Base-by-base conservation (phyloP, 2,329 filamentous ascomycete genomes). In the Lasiodiplodia sp. region DNA sequence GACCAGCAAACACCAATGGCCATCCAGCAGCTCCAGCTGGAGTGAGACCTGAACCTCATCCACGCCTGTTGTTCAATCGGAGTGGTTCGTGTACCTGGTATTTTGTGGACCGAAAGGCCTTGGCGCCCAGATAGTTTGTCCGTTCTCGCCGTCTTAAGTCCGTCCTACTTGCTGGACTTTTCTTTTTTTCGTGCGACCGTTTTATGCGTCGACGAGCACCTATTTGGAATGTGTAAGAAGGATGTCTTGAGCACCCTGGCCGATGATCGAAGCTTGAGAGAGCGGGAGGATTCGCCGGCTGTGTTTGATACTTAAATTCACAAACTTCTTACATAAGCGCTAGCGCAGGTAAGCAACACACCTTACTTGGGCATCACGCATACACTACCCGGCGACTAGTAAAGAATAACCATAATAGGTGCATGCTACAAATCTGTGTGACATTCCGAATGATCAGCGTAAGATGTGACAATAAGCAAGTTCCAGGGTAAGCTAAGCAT, bases 241-340 rank as follows among this genome's bases (percentile, higher is more conserved):
- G 4, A 14, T 5, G 16, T 14, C 12, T 38, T 47, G 18, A 47
- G 18, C 18, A 3, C 18, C 40, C 40, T 44, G 40, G 40, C 40
- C 16, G 16, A 5, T 18, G 10, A n/a, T 44, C 40, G 40, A 44
- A 44, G 18, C 16, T 44, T 44, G 40, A 18, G 18, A 2, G 16
- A 8, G 6, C 28, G 40, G 14, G 18, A 44, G 40, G 40, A n/a
- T 44, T n/a, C 40, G 40, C 18, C 18, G 38, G 14, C 38, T 38
- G 38, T 18, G 38, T 28, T 16, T 16, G 38, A 18, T 18, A n/a
- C 14, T 6, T 44, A 18, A 18, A 16, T 44, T 28, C 28, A 28
- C 28, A 28, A 28, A 47, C 40, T n/a, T n/a, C 31, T 62, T n/a
- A 49, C 16, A 40, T 25, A 28, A 62, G 57, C 57, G 12, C 57